Conservation (phyloP, 176 grass and related monocot species). For the Thinopyrum elongatum region DNA sequence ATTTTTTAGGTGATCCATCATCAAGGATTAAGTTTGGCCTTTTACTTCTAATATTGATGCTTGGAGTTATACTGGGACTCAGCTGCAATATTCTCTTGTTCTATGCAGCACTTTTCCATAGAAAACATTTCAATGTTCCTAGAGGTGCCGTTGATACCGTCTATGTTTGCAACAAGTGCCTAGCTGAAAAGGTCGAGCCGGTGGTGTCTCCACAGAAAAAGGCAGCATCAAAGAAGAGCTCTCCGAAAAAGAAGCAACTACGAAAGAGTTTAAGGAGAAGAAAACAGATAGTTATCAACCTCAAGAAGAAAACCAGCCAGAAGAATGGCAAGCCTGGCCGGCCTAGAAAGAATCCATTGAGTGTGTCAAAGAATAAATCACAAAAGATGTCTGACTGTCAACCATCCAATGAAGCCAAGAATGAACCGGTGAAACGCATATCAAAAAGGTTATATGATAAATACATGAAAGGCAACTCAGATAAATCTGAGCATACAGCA, state of each 20-base stretch:
- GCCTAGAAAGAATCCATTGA: conserved; percentile 30
- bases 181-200: conserved; percentile 46
- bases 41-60: conserved; percentile 34
- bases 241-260: conserved; percentile 44
- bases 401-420: conserved; percentile 30
- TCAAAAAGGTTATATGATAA: conserved; percentile 56
- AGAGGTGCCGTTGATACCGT: conserved; percentile 45
- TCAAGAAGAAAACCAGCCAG: conserved; percentile 46
- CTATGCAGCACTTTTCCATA: conserved; percentile 86
- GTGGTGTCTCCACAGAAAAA: conserved; percentile 42
- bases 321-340: conserved; percentile 46
- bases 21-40: background rate
- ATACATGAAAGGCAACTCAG: conserved; percentile 49
- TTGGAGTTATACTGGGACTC: conserved; percentile 24
- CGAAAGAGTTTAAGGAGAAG: conserved; percentile 38
- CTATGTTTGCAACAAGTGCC: conserved; percentile 88
- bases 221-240: conserved; percentile 37
- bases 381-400: conserved; percentile 20
- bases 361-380: conserved; percentile 11
- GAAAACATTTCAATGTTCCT: conserved; percentile 88
- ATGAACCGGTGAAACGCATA: conserved; percentile 37
- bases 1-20: conserved; percentile 20
- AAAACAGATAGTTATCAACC: conserved; percentile 52
- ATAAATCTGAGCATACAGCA: conserved; percentile 31
- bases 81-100: conserved; percentile 42